Base-by-base conservation (phyloP, 2,329 filamentous ascomycete genomes). In the Beauveria australis region DNA sequence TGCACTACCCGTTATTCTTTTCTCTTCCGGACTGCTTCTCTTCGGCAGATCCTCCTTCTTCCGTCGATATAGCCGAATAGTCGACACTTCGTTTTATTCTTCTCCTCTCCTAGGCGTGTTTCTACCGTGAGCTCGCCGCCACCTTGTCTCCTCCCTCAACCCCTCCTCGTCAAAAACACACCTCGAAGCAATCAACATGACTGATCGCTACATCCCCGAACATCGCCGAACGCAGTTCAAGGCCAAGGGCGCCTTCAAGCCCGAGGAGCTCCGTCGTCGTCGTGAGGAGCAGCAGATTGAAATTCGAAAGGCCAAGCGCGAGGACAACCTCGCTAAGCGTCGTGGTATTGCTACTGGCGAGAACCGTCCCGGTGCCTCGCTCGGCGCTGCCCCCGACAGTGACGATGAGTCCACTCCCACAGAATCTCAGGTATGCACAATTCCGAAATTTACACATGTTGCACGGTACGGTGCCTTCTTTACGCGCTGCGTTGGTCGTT, bases 181-280 rank as follows among this genome's bases (percentile, higher is more conserved):
- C 66, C 66, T 55, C 66, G 62, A 66, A 67, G 72, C 73, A 73
- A 74, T 74, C 76, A 87, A 70, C 79, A 99, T 99, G 94, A 89
- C 94, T 77, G 94, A 99, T 77, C 91, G 94, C 73, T 99, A 97
- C 82, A 99, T 99, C 73, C 94, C 94, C 76, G 94, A 99, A 82
- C 94, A 99, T 83, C 92, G 94, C 77, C 92, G 94, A 74, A 97
- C 91, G 67, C 92, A 96, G 81, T 99, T 96, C 88, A 99, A 99
- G 89, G 94, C 94, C 60, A 97, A 97, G 85, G 93, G 91, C 79
- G 91, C 91, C 72, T 97, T 99, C 84, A 97, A 97, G 86, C 93
- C 93, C 70, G 94, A 99, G 76, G 94, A 99, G 81, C 88, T 99
- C 67, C 91, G 94, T 75, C 92, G 94, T 72, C 94, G 94, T 74